Evolutionary conservation across 805 yeast species (phyloP).

Genomic region (Torulaspora quercuum): DNA sequence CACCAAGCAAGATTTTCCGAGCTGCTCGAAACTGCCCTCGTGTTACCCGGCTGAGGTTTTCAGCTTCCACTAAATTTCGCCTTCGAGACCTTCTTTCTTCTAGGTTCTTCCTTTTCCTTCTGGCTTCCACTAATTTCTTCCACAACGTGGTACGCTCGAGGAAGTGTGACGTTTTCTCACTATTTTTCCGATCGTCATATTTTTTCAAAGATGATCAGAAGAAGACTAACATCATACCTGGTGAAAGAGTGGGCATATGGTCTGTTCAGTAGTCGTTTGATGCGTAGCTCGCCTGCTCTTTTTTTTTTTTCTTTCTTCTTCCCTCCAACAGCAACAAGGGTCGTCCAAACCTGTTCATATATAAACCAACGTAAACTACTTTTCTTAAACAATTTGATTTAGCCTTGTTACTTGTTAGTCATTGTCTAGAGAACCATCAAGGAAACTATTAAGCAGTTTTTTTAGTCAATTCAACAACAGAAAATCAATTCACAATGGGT

Average conservation of each 20-base stretch:
- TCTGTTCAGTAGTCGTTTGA: slow-evolving; percentile 5
- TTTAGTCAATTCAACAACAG: slow-evolving; percentile 2
- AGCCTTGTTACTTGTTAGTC: neutral
- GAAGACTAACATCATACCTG: slow-evolving; percentile 4
- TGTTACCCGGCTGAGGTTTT: neutral
- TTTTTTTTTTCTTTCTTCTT: neutral
- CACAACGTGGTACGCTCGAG: slow-evolving; percentile 1
- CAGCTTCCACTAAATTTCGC: slow-evolving; percentile 9
- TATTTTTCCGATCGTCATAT: neutral
- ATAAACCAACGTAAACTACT: slow-evolving; percentile 1
- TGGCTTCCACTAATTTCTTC: slow-evolving; percentile 2
- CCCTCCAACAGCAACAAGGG: neutral
- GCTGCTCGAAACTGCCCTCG: too few relatives aligned
- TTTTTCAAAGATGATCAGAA: neutral
- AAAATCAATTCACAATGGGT: slow-evolving; percentile 43
- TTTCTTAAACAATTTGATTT: too few relatives aligned
- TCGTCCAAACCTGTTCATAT: too few relatives aligned
- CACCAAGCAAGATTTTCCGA: too few relatives aligned
- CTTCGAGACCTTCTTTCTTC: too few relatives aligned
- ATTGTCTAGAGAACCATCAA: neutral
- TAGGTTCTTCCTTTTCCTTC: neutral
- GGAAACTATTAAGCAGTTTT: slow-evolving; percentile 7
- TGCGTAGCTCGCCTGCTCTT: neutral
- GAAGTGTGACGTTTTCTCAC: slow-evolving; percentile 7
- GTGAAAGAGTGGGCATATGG: slow-evolving; percentile 6